Conservation (phyloP, 768 basidiomycete genomes). For the Amyloporia xantha region DNA sequence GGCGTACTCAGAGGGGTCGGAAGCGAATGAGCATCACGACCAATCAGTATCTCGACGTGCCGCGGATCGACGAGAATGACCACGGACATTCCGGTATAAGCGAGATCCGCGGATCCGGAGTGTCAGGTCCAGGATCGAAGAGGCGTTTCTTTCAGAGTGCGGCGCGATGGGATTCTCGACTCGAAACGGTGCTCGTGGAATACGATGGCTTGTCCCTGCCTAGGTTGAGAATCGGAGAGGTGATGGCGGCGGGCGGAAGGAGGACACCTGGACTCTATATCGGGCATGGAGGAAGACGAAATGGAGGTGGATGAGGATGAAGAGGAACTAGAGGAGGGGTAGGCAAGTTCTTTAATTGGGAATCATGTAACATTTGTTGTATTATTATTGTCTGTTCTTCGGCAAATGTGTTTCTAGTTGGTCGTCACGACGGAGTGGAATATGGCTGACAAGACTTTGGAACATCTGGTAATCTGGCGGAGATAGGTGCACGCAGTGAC, state of each 20-base stretch:
- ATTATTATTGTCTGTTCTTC: no score
- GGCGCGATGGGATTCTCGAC: conserved; percentile 28
- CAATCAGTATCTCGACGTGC: conserved; percentile 49
- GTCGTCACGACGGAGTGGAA: no score
- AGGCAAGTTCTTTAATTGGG: no score
- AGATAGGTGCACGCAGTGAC: no score
- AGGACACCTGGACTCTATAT: conserved; percentile 5
- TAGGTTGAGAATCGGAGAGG: conserved; percentile 9
- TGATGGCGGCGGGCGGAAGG: conserved; percentile 14
- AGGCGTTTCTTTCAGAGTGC: conserved; percentile 56
- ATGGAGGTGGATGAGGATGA: conserved; percentile 12
- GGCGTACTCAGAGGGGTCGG: conserved; percentile 27
- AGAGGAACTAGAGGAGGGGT: neutral
- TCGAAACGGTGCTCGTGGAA: conserved; percentile 13
- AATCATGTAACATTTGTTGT: no score
- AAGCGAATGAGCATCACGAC: conserved; percentile 68
- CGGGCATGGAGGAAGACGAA: conserved; percentile 14
- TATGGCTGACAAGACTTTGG: no score
- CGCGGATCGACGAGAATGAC: conserved; percentile 34
- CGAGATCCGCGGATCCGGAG: neutral
- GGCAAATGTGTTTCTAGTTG: no score
- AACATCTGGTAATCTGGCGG: no score
- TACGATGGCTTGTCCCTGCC: conserved; percentile 10
- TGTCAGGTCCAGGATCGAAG: conserved; percentile 21
- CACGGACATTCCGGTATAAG: conserved; percentile 39